A percentile compares a stretch with the other conserved stretches of the same genome.
phyloP scores from a whole-genome alignment of 805 yeast genomes.

The Kazachstania viticola region DNA sequence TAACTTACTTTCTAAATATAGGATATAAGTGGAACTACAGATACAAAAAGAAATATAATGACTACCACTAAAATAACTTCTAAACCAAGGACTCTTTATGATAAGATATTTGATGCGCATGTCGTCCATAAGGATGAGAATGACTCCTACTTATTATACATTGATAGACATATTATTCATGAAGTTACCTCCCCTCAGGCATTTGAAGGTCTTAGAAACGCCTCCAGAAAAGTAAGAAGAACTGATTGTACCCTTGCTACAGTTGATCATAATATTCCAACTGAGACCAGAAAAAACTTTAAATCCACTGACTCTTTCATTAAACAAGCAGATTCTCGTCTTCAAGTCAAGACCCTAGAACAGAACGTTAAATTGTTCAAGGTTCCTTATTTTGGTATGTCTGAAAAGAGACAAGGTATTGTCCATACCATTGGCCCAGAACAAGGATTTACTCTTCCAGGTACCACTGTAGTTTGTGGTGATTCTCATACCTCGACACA shows the following conservation, averaged over 20 bases:
- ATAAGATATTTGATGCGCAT: slow-evolving; percentile 92
- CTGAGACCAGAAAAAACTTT: slow-evolving; percentile 71
- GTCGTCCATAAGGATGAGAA: slow-evolving; percentile 81
- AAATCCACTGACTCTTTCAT: slow-evolving; percentile 70
- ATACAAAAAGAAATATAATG: no score
- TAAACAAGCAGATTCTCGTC: slow-evolving; percentile 79
- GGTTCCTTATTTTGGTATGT: slow-evolving; percentile 89
- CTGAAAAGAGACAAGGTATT: slow-evolving; percentile 91
- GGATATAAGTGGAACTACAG: no score
- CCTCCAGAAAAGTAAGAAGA: slow-evolving; percentile 84
- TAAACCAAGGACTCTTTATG: slow-evolving; percentile 83
- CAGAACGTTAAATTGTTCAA: slow-evolving; percentile 84
- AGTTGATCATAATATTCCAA: slow-evolving; percentile 95
- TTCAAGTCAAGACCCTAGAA: slow-evolving; percentile 87
- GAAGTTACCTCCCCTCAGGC: slow-evolving; percentile 99
- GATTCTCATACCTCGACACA: slow-evolving; percentile 98
- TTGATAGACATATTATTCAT: slow-evolving; percentile 95
- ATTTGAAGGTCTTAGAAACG: slow-evolving; percentile 84
- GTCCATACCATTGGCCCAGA: slow-evolving; percentile 99
- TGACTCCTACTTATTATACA: slow-evolving; percentile 77
- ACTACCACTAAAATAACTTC: no score
- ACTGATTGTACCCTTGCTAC: slow-evolving; percentile 88
- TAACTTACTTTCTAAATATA: no score
- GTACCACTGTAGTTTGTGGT: slow-evolving; percentile 98
- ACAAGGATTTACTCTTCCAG: slow-evolving; percentile 97